Conservation (phyloP, 1,284 basidiomycete species). For the Retiboletus flavoniger region DNA sequence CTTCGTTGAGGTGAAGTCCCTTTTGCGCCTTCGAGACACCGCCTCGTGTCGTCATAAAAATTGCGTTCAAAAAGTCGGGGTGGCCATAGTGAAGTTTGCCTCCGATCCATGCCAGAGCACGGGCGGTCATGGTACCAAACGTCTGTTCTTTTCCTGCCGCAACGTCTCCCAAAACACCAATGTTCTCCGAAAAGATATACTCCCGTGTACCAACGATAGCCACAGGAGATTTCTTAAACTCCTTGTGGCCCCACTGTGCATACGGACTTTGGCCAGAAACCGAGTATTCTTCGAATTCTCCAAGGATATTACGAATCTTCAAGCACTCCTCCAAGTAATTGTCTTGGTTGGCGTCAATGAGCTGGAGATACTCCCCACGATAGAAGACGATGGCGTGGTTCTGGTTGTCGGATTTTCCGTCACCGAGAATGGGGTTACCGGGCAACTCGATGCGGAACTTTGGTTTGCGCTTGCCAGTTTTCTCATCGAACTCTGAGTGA, state of each 20-base stretch:
- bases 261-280: slow-evolving; percentile 94
- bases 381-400: slow-evolving; percentile 99
- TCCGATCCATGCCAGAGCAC: slow-evolving; percentile 95
- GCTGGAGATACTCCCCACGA: slow-evolving; percentile 97
- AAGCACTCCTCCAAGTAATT: slow-evolving; percentile 99
- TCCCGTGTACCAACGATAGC: slow-evolving; percentile 99
- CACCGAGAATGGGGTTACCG: slow-evolving; percentile 99
- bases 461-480: slow-evolving; percentile 87
- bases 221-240: slow-evolving; percentile 88
- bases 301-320: slow-evolving; percentile 97
- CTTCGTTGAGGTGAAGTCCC: slow-evolving; percentile 97
- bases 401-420: slow-evolving; percentile 99
- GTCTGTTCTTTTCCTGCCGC: slow-evolving; percentile 99
- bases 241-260: slow-evolving; percentile 89
- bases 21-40: slow-evolving; percentile 99
- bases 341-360: slow-evolving; percentile 99
- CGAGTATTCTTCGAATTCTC: slow-evolving; percentile 96
- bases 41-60: slow-evolving; percentile 98
- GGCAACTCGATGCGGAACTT: slow-evolving; percentile 99
- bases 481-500: slow-evolving; percentile 93
- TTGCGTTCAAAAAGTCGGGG: slow-evolving; percentile 98
- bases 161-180: slow-evolving; percentile 98
- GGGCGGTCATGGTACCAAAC: slow-evolving; percentile 97
- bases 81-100: slow-evolving; percentile 99
- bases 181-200: slow-evolving; percentile 99